Base-by-base conservation (phyloP, 257 asterid species). In the Apocynum venetum region DNA sequence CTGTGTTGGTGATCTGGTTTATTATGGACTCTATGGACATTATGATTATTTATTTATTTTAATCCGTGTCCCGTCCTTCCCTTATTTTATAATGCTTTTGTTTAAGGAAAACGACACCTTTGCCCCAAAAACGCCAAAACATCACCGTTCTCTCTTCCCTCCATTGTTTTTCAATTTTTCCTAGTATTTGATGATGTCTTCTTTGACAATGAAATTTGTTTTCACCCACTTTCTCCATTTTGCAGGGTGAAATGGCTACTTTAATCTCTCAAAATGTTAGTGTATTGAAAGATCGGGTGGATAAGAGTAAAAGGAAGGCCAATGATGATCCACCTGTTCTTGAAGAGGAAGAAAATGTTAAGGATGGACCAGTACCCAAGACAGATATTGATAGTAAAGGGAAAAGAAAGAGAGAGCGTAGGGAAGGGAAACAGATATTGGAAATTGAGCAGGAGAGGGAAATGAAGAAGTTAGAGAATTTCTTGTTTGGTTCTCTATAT, bases 251-350 rank as follows among this genome's bases (percentile, higher is more conserved):
- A 25, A 90, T 86, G 88, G 85, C 84, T 84, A 85, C 85, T 57
- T 87, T 92, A 80, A 90, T 95, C 74, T 95, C 99, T 72, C 99
- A 95, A 88, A 91, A 91, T 79, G 81, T 89, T 48, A 25, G 31
- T 25, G n/a, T 75, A 48, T 78, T 83, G 1, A 87, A 86, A 78
- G 89, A 84, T 70, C 73, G 61, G 4, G 43, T 55, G 72, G 78
- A 59, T 51, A 86, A 82, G 91, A 89, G 84, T 67, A 89, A 84
- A 78, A 85, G 81, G 81, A 85, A 67, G 68, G 38, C 46, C 1
- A 59, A 78, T 38, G 86, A 84, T 31, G 83, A 80, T 73, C 38
- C 49, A 65, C 13, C 61, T 12, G 60, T 41, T 44, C 76, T 60
- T 5, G 86, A 84, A 35, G 85, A 60, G 14, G 74, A 61, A 49